A percentile compares a stretch with the other conserved stretches of the same genome.
phyloP scores from a whole-genome alignment of 2,329 filamentous ascomycete genomes.

The Calonectria henricotiae region DNA sequence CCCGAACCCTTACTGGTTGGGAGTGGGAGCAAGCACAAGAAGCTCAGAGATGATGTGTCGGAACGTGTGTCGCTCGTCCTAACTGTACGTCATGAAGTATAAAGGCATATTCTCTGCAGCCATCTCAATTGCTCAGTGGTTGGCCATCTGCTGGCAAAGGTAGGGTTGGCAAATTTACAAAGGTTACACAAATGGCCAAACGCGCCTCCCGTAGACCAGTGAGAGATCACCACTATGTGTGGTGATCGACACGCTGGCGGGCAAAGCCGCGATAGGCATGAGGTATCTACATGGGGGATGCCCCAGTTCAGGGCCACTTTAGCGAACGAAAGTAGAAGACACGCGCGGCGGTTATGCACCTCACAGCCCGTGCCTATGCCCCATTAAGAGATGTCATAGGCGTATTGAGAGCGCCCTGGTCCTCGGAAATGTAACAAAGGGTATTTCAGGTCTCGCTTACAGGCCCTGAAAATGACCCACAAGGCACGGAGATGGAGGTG shows the following conservation, averaged over 20 bases:
- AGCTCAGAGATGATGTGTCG: constrained; percentile 23
- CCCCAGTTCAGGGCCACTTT: constrained; percentile 2
- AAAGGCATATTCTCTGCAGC: constrained; percentile 8
- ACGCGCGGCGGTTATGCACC: constrained; percentile 14
- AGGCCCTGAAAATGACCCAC: constrained; percentile 18
- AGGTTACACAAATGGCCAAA: constrained; percentile 31
- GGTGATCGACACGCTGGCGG: constrained; percentile 33
- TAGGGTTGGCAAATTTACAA: constrained; percentile 26
- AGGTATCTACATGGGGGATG: constrained; percentile 22
- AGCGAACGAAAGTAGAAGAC: not conserved
- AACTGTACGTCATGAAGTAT: constrained; percentile 34
- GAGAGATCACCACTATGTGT: constrained; percentile 30
- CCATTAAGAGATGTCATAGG: not conserved
- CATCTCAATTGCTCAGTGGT: constrained; percentile 19
- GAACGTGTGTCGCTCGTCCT: not conserved
- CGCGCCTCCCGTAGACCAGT: constrained; percentile 29
- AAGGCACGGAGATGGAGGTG: constrained; percentile 14
- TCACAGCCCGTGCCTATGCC: constrained; percentile 2
- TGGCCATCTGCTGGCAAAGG: constrained; percentile 14
- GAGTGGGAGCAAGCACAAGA: constrained; percentile 13
- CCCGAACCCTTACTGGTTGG: constrained; percentile 17
- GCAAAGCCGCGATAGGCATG: constrained; percentile 30
- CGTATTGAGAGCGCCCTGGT: constrained; percentile 1
- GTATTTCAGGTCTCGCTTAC: constrained; percentile 14
- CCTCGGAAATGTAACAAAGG: constrained; percentile 11